A percentile compares a stretch with the other conserved stretches of the same genome.
Evolutionary conservation across 2,329 filamentous ascomycete genomes (phyloP).

Genomic region (Xylariaceae sp.): DNA sequence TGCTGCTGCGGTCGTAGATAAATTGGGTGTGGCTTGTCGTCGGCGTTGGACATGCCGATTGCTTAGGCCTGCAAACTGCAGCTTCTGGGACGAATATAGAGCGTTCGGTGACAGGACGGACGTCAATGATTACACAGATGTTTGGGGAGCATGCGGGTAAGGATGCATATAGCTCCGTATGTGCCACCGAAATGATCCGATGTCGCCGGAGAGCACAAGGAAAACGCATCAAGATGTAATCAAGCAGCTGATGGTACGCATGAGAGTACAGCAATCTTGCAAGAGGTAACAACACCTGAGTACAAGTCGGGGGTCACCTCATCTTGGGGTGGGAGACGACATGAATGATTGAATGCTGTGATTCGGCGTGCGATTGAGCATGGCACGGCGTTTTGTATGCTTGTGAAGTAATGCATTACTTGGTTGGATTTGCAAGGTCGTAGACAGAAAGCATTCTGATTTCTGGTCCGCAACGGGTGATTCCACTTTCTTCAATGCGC

Average conservation of each 20-base stretch:
- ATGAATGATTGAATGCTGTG: too few relatives aligned
- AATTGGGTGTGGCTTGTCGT: conserved; percentile 14
- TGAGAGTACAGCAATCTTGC: too few relatives aligned
- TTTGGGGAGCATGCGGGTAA: neutral
- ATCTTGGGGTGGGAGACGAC: too few relatives aligned
- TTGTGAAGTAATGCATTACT: too few relatives aligned
- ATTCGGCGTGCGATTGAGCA: too few relatives aligned
- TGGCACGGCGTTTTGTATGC: too few relatives aligned
- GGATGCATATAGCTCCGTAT: conserved; percentile 4
- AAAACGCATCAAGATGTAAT: too few relatives aligned
- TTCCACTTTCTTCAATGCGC: conserved; percentile 7
- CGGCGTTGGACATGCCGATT: conserved; percentile 5
- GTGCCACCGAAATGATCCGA: conserved; percentile 8
- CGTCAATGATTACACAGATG: conserved; percentile 1
- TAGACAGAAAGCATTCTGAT: neutral
- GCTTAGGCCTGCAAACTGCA: neutral
- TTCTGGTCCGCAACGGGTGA: conserved; percentile 1
- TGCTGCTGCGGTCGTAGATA: conserved; percentile 1
- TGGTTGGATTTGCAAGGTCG: too few relatives aligned
- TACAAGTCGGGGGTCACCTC: too few relatives aligned
- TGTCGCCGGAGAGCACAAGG: conserved; percentile 7
- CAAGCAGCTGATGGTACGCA: too few relatives aligned
- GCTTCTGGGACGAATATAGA: conserved; percentile 10
- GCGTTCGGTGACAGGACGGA: conserved; percentile 1
- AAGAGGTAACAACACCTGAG: too few relatives aligned